These are phyloP conservation scores for Pholiota conissans DNA, from an alignment of 768 basidiomycete genomes.

Conservation along the genomic window DNA sequence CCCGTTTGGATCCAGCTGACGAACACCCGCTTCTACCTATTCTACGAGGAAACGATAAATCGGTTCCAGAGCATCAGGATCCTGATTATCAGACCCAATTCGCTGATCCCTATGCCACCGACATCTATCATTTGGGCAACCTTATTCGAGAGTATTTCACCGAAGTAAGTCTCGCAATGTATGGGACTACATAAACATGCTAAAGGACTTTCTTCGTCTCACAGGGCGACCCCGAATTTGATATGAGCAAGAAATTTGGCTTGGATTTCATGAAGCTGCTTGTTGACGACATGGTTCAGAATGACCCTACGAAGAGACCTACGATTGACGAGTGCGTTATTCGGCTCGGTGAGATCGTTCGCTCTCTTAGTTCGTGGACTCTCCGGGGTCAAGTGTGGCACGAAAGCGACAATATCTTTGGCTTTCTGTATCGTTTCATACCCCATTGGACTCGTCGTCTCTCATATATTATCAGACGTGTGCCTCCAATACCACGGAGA, in stretches of 20 bases:
- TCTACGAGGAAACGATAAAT: conserved; percentile 40
- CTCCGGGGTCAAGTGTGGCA: conserved; percentile 11
- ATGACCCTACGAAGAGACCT: conserved; percentile 34
- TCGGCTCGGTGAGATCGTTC: conserved; percentile 24
- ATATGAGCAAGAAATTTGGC: conserved; percentile 4
- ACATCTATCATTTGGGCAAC: conserved; percentile 46
- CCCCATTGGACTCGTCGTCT: conserved; percentile 11
- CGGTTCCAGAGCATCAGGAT: conserved; percentile 33
- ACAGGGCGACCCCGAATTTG: not conserved
- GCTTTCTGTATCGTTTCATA: conserved; percentile 6
- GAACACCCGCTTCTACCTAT: conserved; percentile 25
- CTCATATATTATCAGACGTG: conserved; percentile 5
- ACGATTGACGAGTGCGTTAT: conserved; percentile 34
- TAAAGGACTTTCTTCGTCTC: no score
- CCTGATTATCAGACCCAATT: conserved; percentile 10
- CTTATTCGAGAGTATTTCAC: conserved; percentile 31
- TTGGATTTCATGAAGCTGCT: conserved; percentile 33
- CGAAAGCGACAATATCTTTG: conserved; percentile 10
- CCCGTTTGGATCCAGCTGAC: conserved; percentile 24
- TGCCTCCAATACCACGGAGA: conserved; percentile 6
- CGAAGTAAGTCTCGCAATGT: conserved; percentile 27
- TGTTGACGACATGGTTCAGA: conserved; percentile 34
- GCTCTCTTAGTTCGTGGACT: conserved; percentile 7
- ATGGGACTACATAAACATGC: no score
- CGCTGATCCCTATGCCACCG: conserved; percentile 40